These are phyloP conservation scores for Phanerodontia chrysosporium DNA, from an alignment of 768 basidiomycete genomes.

Conservation along the genomic window DNA sequence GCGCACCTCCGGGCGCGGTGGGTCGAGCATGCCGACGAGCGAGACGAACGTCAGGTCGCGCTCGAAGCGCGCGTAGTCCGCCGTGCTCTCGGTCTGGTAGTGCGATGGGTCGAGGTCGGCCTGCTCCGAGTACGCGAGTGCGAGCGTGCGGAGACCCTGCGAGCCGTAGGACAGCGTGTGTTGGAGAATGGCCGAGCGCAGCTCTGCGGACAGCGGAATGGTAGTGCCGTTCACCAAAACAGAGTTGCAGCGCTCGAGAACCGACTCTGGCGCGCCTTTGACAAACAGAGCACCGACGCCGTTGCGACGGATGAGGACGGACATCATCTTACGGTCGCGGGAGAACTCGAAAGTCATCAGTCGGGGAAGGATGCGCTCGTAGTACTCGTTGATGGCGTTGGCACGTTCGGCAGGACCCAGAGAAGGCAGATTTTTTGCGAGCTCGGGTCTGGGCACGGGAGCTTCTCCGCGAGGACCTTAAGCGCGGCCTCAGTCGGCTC, in stretches of 20 bases:
- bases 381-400: constrained; percentile 80
- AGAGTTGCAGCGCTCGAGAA: constrained; percentile 83
- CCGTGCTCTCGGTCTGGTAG: constrained; percentile 74
- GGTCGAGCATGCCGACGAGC: constrained; percentile 96
- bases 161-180: constrained; percentile 72
- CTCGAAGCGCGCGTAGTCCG: constrained; percentile 89
- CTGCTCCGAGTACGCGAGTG: constrained; percentile 81
- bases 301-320: constrained; percentile 77
- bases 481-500: constrained; percentile 98
- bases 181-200: constrained; percentile 59
- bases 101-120: constrained; percentile 73
- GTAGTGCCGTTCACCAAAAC: constrained; percentile 61
- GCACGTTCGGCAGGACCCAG: constrained; percentile 62
- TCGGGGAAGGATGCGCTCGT: constrained; percentile 70
- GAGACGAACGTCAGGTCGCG: constrained; percentile 91
- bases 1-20: constrained; percentile 90
- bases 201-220: constrained; percentile 58
- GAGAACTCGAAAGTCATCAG: constrained; percentile 97
- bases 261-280: constrained; percentile 95
- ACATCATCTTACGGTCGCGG: constrained; percentile 99
- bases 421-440: constrained; percentile 51
- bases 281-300: constrained; percentile 78
- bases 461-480: constrained; percentile 92
- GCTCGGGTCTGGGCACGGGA: constrained; percentile 66
- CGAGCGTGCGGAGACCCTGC: constrained; percentile 85